These are phyloP conservation scores for Rhizoclosmatium sp. DNA, from an alignment of 192 early-diverging fungal species.

Conservation along the genomic window DNA sequence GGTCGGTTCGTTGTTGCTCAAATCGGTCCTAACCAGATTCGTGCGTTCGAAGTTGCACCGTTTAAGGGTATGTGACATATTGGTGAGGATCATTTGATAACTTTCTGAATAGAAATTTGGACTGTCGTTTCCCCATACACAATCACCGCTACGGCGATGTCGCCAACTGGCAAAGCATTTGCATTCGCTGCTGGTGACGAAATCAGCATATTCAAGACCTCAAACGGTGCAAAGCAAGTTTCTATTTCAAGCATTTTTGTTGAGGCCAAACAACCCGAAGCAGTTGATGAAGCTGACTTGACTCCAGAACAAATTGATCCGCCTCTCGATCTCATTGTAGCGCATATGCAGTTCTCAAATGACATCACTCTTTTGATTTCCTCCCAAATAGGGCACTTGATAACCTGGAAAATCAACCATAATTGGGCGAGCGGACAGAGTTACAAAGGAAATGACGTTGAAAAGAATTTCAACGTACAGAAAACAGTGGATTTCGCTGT, in stretches of 20 bases:
- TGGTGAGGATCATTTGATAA: not conserved
- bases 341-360: conserved; percentile 12
- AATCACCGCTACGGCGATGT: conserved; percentile 7
- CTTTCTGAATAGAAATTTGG: conserved; percentile 16
- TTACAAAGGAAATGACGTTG: not conserved
- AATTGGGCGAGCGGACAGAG: conserved; percentile 16
- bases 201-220: conserved; percentile 15
- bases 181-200: not conserved
- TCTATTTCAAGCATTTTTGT: not conserved
- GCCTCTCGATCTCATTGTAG: not conserved
- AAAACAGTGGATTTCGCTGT: not conserved
- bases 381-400: conserved; percentile 16
- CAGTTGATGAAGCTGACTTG: not conserved
- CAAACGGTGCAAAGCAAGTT: not conserved
- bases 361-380: conserved; percentile 22
- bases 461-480: not conserved
- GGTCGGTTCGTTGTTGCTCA: conserved; percentile 6
- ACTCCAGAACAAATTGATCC: not conserved
- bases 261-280: not conserved
- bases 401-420: conserved; percentile 9
- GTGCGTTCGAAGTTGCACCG: conserved; percentile 12
- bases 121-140: not conserved
- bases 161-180: conserved; percentile 10
- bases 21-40: conserved; percentile 14
- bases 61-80: conserved; percentile 13